These are phyloP conservation scores for Lignosus rhinocerotis DNA, from an alignment of 1,284 basidiomycete species.

Conservation along the genomic window DNA sequence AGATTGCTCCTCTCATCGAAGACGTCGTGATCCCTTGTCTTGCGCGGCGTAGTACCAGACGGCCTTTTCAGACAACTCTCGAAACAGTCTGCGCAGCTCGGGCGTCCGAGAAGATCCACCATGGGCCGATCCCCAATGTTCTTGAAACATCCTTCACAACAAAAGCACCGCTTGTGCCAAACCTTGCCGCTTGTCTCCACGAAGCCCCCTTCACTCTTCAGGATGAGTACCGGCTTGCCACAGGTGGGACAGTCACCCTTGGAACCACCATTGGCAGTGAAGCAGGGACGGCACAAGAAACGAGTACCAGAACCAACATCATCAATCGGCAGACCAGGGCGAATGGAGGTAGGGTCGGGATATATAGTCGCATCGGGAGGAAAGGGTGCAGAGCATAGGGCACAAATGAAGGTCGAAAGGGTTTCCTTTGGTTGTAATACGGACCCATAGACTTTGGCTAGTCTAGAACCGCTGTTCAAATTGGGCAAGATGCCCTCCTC, in stretches of 20 bases:
- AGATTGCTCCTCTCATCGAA: constrained; percentile 37
- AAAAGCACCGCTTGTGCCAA: constrained; percentile 81
- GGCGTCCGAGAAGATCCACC: constrained; percentile 78
- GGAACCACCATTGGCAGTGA: constrained; percentile 67
- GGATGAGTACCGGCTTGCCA: constrained; percentile 63
- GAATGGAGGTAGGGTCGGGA: constrained; percentile 57
- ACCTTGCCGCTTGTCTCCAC: constrained; percentile 65
- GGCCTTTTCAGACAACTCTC: constrained; percentile 64
- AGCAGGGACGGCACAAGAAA: constrained; percentile 75
- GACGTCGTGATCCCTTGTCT: constrained; percentile 27
- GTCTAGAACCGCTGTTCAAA: constrained; percentile 57
- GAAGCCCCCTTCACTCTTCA: constrained; percentile 76
- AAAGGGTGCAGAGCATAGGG: constrained; percentile 62
- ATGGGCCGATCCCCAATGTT: constrained; percentile 72
- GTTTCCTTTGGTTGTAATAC: constrained; percentile 77
- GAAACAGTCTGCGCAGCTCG: constrained; percentile 76
- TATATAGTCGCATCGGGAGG: constrained; percentile 81
- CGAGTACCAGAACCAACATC: constrained; percentile 41
- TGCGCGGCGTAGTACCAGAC: constrained; percentile 32
- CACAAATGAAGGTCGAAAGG: constrained; percentile 64
- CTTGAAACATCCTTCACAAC: constrained; percentile 68
- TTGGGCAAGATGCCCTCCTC: constrained; percentile 58
- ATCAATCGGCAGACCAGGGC: constrained; percentile 20
- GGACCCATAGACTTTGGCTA: constrained; percentile 81
- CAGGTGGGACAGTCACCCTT: constrained; percentile 72